These are phyloP conservation scores for Moricandia moricandioides DNA, from an alignment of 345 rosid species.

Conservation along the genomic window DNA sequence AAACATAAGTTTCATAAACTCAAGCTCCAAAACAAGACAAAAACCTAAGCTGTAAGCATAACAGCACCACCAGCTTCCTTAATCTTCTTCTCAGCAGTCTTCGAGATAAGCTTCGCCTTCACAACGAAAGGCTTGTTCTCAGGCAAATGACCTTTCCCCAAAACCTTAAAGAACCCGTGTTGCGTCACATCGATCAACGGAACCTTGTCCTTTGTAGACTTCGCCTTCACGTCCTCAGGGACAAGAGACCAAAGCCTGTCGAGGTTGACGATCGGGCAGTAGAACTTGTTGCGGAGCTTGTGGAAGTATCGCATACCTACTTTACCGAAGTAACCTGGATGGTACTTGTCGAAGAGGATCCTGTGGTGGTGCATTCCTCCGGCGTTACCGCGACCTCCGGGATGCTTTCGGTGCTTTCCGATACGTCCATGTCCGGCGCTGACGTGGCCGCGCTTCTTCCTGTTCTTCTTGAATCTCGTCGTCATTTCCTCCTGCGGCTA, in stretches of 20 bases:
- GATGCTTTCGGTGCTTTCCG: constrained; percentile 84
- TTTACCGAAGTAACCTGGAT: constrained; percentile 82
- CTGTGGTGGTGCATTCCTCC: constrained; percentile 94
- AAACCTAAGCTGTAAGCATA: constrained; percentile 61
- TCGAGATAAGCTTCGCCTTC: constrained; percentile 72
- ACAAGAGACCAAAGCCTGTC: constrained; percentile 82
- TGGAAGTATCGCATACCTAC: constrained; percentile 92
- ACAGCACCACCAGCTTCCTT: constrained; percentile 86
- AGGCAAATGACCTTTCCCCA: constrained; percentile 75
- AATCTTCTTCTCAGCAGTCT: constrained; percentile 80
- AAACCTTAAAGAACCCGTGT: constrained; percentile 74
- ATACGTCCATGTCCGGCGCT: constrained; percentile 86
- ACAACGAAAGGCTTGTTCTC: constrained; percentile 66
- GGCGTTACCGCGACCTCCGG: constrained; percentile 87
- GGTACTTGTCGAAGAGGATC: constrained; percentile 89
- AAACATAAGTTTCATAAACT: neutral
- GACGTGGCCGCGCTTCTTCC: constrained; percentile 91
- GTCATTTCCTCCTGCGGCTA: constrained; percentile 30
- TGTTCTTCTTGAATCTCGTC: constrained; percentile 67
- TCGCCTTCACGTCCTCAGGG: constrained; percentile 60
- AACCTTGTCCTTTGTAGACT: constrained; percentile 56
- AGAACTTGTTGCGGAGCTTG: constrained; percentile 74
- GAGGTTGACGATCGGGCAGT: constrained; percentile 76
- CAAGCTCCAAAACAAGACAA: constrained; percentile 20
- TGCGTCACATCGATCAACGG: constrained; percentile 72